Base-by-base conservation (phyloP, 371 early-diverging fungal species). In the Syncephalastrum monosporum region DNA sequence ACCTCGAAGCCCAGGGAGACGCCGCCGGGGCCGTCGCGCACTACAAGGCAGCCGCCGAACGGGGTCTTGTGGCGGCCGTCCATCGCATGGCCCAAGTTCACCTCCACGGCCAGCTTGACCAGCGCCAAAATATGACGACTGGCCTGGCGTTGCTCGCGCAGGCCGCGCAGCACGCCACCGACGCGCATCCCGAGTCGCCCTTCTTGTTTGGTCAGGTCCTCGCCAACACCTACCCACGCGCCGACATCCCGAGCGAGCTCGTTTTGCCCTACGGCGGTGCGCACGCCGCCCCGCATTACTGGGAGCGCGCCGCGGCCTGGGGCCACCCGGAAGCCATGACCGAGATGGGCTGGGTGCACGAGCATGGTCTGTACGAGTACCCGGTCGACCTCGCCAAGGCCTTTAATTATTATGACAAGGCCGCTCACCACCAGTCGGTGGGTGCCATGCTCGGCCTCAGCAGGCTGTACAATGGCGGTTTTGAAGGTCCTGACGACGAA, bases 21-120 rank as follows among this genome's bases (percentile, higher is more conserved):
- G 60, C 61, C 46, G 63, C 72, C 23, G 79, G 76, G 46, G 84
- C 91, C 0, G 68, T 90, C 8, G 75, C 80, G 53, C 83, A 84
- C 60, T 92, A 87, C 71, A 81, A 83, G 65, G 81, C 83, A 60
- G 85, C 91, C 3, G 85, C 91, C 5, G 81, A 85, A 48, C 61
- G 82, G 55, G 83, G 89, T 46, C 78, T 87, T 60, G 82, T 84
- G 42, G 71, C 38, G 5, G 38, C 38, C 38, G 38, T 33, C 38
- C 38, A 33, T 10, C 17, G 57, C 23, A 17, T 60, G 29, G 55
- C 61, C 16, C 47, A 45, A 13, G 47, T 61, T n/a, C 42, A 60
- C 43, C 41, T 65, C 5, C 61, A 56, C 50, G 65, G 65, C 0
- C 42, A 65, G 43, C 50, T 60, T 15, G 47, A 50, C 3, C 65